A percentile compares a stretch with the other conserved stretches of the same genome.
phyloP scores from a whole-genome alignment of 1,284 basidiomycete genomes.

The Volvariella volvacea region DNA sequence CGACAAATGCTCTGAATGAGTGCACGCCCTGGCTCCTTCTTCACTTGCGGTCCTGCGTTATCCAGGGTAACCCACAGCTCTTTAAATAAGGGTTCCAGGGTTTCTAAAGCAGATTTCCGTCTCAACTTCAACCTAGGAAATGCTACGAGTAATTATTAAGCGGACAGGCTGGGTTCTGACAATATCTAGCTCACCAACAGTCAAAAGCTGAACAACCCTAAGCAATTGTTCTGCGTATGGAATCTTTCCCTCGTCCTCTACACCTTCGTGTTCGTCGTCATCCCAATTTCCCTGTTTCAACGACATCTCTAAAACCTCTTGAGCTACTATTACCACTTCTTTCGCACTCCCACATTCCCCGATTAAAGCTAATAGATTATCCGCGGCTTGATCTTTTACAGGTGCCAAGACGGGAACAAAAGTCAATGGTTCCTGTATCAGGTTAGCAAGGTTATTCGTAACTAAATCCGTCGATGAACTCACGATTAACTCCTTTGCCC shows the following conservation, averaged over 20 bases:
- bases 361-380: constrained; percentile 37
- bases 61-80: constrained; percentile 29
- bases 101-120: constrained; percentile 35
- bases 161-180: no score
- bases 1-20: constrained; percentile 27
- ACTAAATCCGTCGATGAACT: no score
- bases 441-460: no score
- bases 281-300: constrained; percentile 22
- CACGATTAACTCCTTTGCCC: no score
- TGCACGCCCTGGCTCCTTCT: constrained; percentile 25
- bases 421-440: constrained; percentile 43
- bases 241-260: no score
- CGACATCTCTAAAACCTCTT: constrained; percentile 52
- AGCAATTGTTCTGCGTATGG: no score
- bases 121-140: constrained; percentile 43
- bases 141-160: constrained; percentile 26
- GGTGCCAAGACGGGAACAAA: constrained; percentile 39
- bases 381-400: constrained; percentile 28
- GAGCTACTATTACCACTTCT: constrained; percentile 53
- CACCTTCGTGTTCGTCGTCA: constrained; percentile 13
- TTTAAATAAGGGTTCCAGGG: constrained; percentile 34
- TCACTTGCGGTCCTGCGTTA: no score
- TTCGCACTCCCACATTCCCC: constrained; percentile 43
- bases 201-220: no score
- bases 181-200: no score